phyloP scores from a whole-genome alignment of 257 asterid genomes.

The Knoxia roxburghii region DNA sequence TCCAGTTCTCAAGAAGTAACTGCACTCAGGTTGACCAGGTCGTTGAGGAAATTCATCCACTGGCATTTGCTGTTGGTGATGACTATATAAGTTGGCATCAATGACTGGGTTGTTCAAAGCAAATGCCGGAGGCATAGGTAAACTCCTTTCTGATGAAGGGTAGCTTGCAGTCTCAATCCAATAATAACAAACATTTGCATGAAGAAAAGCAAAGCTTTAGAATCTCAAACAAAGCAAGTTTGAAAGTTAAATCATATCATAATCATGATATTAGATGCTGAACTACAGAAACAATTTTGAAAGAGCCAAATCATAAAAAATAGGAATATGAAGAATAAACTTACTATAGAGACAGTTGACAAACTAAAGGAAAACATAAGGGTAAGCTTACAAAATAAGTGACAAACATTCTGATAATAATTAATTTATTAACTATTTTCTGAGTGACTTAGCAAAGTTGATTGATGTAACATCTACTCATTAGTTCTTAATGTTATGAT shows the following conservation, averaged over 20 bases:
- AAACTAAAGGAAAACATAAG: not conserved
- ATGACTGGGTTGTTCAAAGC: constrained; percentile 44
- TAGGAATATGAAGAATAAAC: not conserved
- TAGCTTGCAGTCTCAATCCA: constrained; percentile 51
- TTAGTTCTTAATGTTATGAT: not conserved
- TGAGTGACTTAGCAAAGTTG: too few species aligned
- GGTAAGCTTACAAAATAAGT: not conserved
- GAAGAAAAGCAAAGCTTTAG: constrained; percentile 21
- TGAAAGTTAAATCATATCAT: not conserved
- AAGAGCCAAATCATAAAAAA: not conserved
- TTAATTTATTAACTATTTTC: not conserved
- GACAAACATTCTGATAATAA: not conserved
- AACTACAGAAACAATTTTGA: not conserved
- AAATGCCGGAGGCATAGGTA: constrained; percentile 93
- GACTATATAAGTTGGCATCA: constrained; percentile 46
- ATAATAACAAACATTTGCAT: constrained; percentile 15
- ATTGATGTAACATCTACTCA: not conserved
- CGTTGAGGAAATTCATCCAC: constrained; percentile 79
- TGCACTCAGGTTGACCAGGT: constrained; percentile 91
- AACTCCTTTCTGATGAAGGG: constrained; percentile 62
- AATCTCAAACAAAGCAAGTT: constrained; percentile 11
- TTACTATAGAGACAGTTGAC: not conserved
- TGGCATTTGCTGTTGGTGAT: constrained; percentile 34
- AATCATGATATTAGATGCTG: constrained; percentile 3
- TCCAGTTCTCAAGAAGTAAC: constrained; percentile 75